Evolutionary conservation across 1,284 basidiomycete genomes (phyloP).

Genomic region (Trametes pubescens): DNA sequence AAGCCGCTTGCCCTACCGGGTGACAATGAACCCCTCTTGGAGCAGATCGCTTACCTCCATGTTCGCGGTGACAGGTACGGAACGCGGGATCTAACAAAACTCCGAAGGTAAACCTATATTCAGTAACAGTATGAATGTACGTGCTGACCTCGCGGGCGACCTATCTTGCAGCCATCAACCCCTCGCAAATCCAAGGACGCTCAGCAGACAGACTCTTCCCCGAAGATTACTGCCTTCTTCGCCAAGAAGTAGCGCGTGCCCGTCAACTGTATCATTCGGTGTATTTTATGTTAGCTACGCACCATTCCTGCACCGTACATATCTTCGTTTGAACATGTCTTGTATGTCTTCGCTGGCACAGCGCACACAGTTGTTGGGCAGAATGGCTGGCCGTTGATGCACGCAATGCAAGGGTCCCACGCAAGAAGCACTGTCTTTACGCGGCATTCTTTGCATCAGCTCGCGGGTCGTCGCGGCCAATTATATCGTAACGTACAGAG

Average conservation of each 20-base stretch:
- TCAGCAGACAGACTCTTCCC: constrained; percentile 14
- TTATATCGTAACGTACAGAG: constrained; percentile 34
- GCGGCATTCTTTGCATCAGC: constrained; percentile 24
- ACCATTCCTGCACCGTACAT: background rate
- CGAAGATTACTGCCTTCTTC: constrained; percentile 42
- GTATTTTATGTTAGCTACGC: background rate
- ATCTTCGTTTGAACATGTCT: background rate
- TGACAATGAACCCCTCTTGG: background rate
- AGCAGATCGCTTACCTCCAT: background rate
- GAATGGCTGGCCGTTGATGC: too few species aligned
- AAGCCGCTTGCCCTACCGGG: background rate
- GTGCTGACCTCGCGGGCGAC: background rate
- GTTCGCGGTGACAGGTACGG: background rate
- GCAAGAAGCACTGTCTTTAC: constrained; percentile 10
- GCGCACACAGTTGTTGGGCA: too few species aligned
- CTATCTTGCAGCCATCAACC: background rate
- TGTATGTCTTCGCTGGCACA: too few species aligned
- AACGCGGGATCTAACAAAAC: background rate
- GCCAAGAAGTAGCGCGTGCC: constrained; percentile 22
- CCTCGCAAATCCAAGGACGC: constrained; percentile 15
- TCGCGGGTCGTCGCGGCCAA: constrained; percentile 21
- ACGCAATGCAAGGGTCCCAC: too few species aligned
- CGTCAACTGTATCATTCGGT: background rate
- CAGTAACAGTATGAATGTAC: too few species aligned
- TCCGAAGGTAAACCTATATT: background rate